Evolutionary conservation across 2,329 filamentous ascomycete genomes (phyloP).

Genomic region (Trichoderma sp.): DNA sequence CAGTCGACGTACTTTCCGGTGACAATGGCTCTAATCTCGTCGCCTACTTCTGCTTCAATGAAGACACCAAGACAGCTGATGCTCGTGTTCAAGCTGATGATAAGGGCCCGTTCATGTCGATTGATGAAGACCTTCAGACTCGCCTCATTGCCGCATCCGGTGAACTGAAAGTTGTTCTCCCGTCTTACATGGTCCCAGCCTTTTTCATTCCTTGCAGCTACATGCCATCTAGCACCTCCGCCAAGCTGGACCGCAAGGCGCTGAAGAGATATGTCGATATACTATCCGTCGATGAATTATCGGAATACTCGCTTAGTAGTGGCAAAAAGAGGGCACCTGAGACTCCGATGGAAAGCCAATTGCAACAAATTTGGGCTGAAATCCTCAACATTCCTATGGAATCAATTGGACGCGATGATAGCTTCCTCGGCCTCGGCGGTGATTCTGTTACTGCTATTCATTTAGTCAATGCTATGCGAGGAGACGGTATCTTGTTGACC

Average conservation of each 20-base stretch:
- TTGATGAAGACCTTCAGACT: constrained; percentile 13
- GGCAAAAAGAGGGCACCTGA: constrained; percentile 4
- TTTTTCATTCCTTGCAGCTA: constrained; percentile 12
- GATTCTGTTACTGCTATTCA: constrained; percentile 29
- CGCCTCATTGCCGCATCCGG: constrained; percentile 13
- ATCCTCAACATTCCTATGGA: constrained; percentile 3
- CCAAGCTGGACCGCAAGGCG: constrained; percentile 11
- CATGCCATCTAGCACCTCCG: constrained; percentile 2
- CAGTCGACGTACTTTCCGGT: background rate
- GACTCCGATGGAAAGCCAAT: constrained; percentile 5
- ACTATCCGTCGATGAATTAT: background rate
- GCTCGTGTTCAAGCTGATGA: background rate
- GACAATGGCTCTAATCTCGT: constrained; percentile 8
- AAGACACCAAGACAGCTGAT: background rate
- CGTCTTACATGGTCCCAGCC: constrained; percentile 14
- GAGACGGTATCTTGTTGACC: constrained; percentile 8
- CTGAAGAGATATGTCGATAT: background rate
- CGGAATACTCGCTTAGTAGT: background rate
- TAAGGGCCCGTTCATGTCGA: constrained; percentile 11
- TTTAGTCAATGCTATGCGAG: constrained; percentile 16
- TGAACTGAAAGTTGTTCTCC: background rate
- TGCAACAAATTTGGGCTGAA: constrained; percentile 17
- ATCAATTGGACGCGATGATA: constrained; percentile 31
- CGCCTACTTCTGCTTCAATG: constrained; percentile 6
- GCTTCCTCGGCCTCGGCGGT: constrained; percentile 30